These are phyloP conservation scores for Lipomyces oligophaga DNA, from an alignment of 805 yeast species.

Conservation along the genomic window DNA sequence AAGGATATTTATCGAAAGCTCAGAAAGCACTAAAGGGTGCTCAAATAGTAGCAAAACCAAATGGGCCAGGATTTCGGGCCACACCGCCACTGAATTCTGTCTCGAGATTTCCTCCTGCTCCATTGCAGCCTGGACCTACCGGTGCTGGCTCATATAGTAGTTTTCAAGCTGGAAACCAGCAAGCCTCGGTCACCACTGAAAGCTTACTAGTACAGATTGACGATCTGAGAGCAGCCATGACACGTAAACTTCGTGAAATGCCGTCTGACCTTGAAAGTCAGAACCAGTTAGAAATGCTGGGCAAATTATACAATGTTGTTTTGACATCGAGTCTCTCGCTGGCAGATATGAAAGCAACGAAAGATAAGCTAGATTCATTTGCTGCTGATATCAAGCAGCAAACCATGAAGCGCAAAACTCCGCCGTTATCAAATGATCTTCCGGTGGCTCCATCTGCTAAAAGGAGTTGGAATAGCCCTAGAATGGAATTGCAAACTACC, in stretches of 20 bases:
- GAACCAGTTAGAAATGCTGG: constrained; percentile 29
- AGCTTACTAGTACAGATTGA: no score
- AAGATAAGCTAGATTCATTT: constrained; percentile 16
- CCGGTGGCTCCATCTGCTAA: constrained; percentile 14
- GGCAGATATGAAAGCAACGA: constrained; percentile 21
- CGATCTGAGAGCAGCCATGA: no score
- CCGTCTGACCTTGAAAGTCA: constrained; percentile 30
- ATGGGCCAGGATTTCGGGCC: neutral
- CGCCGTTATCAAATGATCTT: neutral
- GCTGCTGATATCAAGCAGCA: constrained; percentile 8
- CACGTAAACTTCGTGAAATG: constrained; percentile 7
- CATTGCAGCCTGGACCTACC: neutral
- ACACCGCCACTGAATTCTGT: no score
- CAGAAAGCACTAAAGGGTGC: constrained; percentile 11
- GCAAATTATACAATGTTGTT: constrained; percentile 24
- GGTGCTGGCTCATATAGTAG: constrained; percentile 1
- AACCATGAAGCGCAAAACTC: constrained; percentile 16
- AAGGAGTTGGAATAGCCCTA: constrained; percentile 15
- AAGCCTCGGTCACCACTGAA: constrained; percentile 10
- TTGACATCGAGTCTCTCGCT: constrained; percentile 23
- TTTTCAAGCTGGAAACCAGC: neutral
- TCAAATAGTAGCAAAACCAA: constrained; percentile 28
- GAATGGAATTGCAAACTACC: neutral
- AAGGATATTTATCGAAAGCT: constrained; percentile 51
- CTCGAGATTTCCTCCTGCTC: no score